Evolutionary conservation across 2,329 filamentous ascomycete genomes (phyloP), one percentile per base, ranked within the genome.

Genomic region (Bipolaris gigantea): DNA sequence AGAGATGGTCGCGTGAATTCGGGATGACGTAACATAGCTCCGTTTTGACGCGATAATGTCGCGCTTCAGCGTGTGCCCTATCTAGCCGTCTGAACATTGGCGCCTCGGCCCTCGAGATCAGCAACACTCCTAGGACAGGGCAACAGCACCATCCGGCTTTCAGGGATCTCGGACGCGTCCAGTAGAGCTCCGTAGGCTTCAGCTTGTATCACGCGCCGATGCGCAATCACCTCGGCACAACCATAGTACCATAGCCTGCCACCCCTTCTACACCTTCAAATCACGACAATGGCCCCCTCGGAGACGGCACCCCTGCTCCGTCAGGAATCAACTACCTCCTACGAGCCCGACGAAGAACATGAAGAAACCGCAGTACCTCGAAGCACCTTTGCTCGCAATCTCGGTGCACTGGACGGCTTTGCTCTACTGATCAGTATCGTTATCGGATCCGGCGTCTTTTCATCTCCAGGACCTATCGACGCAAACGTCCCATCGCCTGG

Each of bases 371-470:
- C 55, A 5, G 36, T 57, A 13, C 57, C 61, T 7, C 63, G 51
- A 30, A 63, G 63, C n/a, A 73, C 67, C 2, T 74, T 74, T 49
- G 70, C 72, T 6, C 63, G 63, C 34, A 70, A 64, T 40, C 62
- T 74, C 15, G 51, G 63, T 46, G 66, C 72, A 5, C 44, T 69
- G 2, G 69, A 73, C 39, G 72, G 69, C 16, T 87, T 85, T 60
- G 83, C 81, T 16, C 84, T 87, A 43, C 77, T 87, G 48, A 81
- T 87, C 61, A 83, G 81, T 71, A 85, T 87, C 61, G 83, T 87
- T 38, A 85, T 87, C 48, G 85, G 85, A 19, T 85, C 83, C 38
- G 85, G 85, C 43, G 80, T 88, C 19, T 88, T 88, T 61, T 86
- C 85, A 0, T 87, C 85, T 1, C 85, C 85, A 0, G 84, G 84